A percentile compares a stretch with the other conserved stretches of the same genome.
Evolutionary conservation across 352 stramenopile species (phyloP).

Genomic region (Poterioochromonas sp.): DNA sequence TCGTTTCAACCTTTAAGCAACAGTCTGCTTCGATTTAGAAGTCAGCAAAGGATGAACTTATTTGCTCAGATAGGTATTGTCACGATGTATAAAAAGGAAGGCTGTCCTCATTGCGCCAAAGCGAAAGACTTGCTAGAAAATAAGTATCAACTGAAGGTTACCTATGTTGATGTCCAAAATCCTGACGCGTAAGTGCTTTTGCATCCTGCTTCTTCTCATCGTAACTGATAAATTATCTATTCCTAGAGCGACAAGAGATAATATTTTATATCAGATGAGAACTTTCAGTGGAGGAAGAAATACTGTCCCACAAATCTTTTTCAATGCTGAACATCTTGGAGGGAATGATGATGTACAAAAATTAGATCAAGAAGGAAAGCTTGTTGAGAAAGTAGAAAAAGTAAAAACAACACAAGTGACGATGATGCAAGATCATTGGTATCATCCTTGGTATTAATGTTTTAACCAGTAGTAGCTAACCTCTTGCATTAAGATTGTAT

Average conservation of each 20-base stretch:
- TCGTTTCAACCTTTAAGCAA: too few species aligned
- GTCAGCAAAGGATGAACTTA: background rate
- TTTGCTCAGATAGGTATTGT: conserved; percentile 16
- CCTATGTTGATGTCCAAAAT: conserved; percentile 41
- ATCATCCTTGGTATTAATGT: conserved; percentile 46
- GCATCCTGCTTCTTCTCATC: background rate
- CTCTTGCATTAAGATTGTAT: too few species aligned
- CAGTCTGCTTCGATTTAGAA: too few species aligned
- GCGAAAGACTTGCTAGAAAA: conserved; percentile 39
- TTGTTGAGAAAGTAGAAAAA: conserved; percentile 39
- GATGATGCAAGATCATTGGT: conserved; percentile 42
- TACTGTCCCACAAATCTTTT: conserved; percentile 47
- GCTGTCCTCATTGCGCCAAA: conserved; percentile 18
- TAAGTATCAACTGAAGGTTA: conserved; percentile 38
- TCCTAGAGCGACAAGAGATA: conserved; percentile 34
- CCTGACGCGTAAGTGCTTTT: conserved; percentile 34
- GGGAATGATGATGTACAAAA: conserved; percentile 47
- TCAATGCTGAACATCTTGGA: conserved; percentile 46
- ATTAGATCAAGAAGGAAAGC: conserved; percentile 41
- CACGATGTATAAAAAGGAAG: conserved; percentile 31
- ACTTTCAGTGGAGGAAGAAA: conserved; percentile 44
- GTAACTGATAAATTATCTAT: background rate
- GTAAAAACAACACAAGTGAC: conserved; percentile 33
- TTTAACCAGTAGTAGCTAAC: too few species aligned
- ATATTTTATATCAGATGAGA: conserved; percentile 43